These are phyloP conservation scores for Coniochaeta sp. DNA, from an alignment of 2,329 filamentous ascomycete genomes.

Conservation along the genomic window DNA sequence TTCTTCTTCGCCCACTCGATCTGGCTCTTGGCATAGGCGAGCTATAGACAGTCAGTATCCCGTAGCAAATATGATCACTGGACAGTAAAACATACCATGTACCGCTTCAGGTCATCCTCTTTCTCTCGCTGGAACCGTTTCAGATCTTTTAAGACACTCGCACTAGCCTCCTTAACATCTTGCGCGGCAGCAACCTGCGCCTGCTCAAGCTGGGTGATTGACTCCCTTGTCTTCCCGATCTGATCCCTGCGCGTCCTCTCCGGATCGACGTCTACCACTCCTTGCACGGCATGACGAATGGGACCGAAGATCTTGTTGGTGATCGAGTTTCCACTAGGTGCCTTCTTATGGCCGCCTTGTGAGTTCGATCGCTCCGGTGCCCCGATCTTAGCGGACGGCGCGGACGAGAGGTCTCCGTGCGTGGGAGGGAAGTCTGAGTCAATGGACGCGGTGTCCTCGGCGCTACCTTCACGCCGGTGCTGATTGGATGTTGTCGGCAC, in stretches of 20 bases:
- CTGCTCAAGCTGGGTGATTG: constrained; percentile 78
- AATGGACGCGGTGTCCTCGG: constrained; percentile 80
- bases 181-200: constrained; percentile 81
- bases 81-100: constrained; percentile 67
- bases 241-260: constrained; percentile 87
- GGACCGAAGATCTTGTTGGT: constrained; percentile 91
- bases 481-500: constrained; percentile 39
- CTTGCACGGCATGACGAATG: constrained; percentile 90
- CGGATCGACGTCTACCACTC: constrained; percentile 92
- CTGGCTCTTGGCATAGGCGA: constrained; percentile 87
- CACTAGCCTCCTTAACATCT: constrained; percentile 89
- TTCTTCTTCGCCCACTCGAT: constrained; percentile 92
- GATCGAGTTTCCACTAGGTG: constrained; percentile 80
- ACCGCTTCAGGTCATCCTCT: constrained; percentile 85
- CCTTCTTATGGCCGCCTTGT: constrained; percentile 63
- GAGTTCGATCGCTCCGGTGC: constrained; percentile 47
- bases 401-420: constrained; percentile 64
- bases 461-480: constrained; percentile 48
- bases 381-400: constrained; percentile 69
- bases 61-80: constrained; percentile 1
- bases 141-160: constrained; percentile 80
- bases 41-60: constrained; percentile 37
- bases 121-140: constrained; percentile 93
- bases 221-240: constrained; percentile 92
- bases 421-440: constrained; percentile 95